These are phyloP conservation scores for Beauveria rudraprayagi DNA, from an alignment of 2,329 filamentous ascomycete species.

Conservation along the genomic window DNA sequence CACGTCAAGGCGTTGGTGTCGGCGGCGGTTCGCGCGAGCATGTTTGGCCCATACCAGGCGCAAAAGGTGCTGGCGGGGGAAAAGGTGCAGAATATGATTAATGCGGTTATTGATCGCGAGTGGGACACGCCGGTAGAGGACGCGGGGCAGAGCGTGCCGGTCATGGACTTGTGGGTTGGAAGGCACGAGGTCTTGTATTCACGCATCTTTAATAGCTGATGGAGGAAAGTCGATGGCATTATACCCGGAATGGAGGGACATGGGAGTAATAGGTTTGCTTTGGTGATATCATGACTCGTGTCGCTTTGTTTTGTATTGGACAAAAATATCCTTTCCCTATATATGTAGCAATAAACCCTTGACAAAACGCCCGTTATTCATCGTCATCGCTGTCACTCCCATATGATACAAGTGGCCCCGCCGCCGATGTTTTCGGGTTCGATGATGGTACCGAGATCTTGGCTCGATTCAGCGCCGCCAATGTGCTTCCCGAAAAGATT, in stretches of 20 bases:
- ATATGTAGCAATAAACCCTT: conserved; percentile 4
- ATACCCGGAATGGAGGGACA: background rate
- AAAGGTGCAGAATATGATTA: conserved; percentile 50
- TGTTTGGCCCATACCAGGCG: conserved; percentile 74
- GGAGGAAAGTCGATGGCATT: background rate
- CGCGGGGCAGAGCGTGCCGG: conserved; percentile 67
- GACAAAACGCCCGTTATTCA: conserved; percentile 20
- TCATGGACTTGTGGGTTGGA: conserved; percentile 76
- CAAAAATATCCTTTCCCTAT: conserved; percentile 12
- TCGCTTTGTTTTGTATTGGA: conserved; percentile 11
- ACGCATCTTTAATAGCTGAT: conserved; percentile 74
- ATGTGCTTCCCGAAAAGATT: conserved; percentile 74
- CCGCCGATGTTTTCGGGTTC: conserved; percentile 43
- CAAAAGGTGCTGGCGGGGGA: conserved; percentile 61
- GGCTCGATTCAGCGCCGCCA: conserved; percentile 64
- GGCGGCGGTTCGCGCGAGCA: conserved; percentile 67
- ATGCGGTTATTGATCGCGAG: conserved; percentile 49
- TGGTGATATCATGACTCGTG: conserved; percentile 23
- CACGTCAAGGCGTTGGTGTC: conserved; percentile 71
- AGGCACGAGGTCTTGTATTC: conserved; percentile 78
- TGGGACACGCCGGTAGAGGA: conserved; percentile 52
- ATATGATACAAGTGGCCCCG: conserved; percentile 77
- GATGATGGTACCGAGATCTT: conserved; percentile 46
- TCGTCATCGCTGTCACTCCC: conserved; percentile 77
- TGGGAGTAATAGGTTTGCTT: background rate